Conservation (phyloP, 768 basidiomycete genomes). For the Boletus huronensis region DNA sequence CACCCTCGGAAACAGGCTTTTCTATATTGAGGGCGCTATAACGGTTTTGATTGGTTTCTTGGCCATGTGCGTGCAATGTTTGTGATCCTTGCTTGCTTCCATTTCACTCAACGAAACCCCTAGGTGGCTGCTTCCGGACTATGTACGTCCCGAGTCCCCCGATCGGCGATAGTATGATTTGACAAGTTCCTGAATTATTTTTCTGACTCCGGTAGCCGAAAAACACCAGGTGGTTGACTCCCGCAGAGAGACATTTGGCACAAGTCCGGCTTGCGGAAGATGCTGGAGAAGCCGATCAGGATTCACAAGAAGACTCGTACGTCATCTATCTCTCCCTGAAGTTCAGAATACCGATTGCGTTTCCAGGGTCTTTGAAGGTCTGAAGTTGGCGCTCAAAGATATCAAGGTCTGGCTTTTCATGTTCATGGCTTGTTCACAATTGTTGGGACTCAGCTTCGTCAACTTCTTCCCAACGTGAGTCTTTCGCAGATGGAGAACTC, state of each 20-base stretch:
- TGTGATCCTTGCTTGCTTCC: too few relatives aligned
- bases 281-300: slow-evolving; percentile 62
- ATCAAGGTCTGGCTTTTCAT: slow-evolving; percentile 52
- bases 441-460: slow-evolving; percentile 57
- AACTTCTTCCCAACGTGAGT: slow-evolving; percentile 56
- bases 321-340: slow-evolving; percentile 18
- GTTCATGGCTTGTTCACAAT: slow-evolving; percentile 49
- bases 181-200: not conserved
- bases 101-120: not conserved
- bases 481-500: not conserved
- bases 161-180: not conserved
- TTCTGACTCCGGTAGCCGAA: slow-evolving; percentile 40
- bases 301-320: slow-evolving; percentile 55
- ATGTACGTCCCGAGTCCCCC: slow-evolving; percentile 36
- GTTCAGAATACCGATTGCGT: not conserved
- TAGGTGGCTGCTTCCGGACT: slow-evolving; percentile 60
- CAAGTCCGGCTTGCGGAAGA: slow-evolving; percentile 66
- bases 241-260: slow-evolving; percentile 52
- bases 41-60: slow-evolving; percentile 58
- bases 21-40: slow-evolving; percentile 67
- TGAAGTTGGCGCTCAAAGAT: slow-evolving; percentile 55
- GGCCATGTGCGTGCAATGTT: slow-evolving; percentile 39
- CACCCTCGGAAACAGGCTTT: slow-evolving; percentile 46
- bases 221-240: slow-evolving; percentile 59
- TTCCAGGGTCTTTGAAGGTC: slow-evolving; percentile 17